Evolutionary conservation across 805 yeast genomes (phyloP), one percentile per base, ranked within the genome.

Genomic region (Wickerhamomyces strasburgensis): DNA sequence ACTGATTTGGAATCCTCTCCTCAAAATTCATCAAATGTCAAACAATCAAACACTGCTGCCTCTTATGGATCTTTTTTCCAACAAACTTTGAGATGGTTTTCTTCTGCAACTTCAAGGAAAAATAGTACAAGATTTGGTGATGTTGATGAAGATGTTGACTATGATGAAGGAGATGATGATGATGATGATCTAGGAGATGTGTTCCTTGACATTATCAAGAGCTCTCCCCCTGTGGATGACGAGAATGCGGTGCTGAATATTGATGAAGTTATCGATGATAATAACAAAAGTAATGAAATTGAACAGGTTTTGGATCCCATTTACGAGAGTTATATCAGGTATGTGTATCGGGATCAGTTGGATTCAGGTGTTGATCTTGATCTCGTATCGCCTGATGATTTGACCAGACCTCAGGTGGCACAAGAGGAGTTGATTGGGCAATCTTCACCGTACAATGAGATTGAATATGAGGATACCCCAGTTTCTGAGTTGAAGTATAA

Each of bases 291-390:
- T 2, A 15, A 35, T 6, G 38, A 26, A 10, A 13, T 21, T 5
- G 29, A 15, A 17, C 7, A 18, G 14, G 31, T 5, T 9, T n/a
- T 29, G 8, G 48, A 44, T 34, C 38, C 41, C 4, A 31, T 44
- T 2, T 38, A 41, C 21, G 40, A 41, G 6, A 37, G 36, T 17
- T 44, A 42, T 31, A 36, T 44, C n/a, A 34, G 29, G 14, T 42
- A 44, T 14, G 28, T 41, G 10, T 33, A 35, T 24, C 25, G 23
- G 29, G 18, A 31, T n/a, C 14, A 23, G 6, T 11, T 21, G 11
- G 25, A 21, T 7, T 11, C 25, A 21, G 11, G 11, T 21, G 7
- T 8, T 21, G 25, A 11, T 11, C 7, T 21, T 8, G 11, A 21
- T 21, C 11, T 21, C 11, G 25, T 8, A 7, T 21, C 25, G 11